phyloP scores from a whole-genome alignment of 2,329 filamentous ascomycete genomes.

The Coleophoma cylindrospora region DNA sequence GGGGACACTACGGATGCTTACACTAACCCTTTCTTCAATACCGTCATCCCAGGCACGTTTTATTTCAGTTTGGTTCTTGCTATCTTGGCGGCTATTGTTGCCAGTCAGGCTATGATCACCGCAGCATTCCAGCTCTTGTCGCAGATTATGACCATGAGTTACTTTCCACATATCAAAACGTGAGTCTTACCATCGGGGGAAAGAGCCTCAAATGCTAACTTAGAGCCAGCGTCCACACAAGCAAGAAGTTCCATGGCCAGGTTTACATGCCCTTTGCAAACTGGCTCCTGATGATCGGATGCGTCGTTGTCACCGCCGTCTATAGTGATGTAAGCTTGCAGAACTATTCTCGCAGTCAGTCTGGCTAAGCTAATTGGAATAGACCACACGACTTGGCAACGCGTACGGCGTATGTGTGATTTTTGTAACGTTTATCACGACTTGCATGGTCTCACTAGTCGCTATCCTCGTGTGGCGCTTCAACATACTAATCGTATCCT shows the following conservation, averaged over 20 bases:
- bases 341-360: neutral
- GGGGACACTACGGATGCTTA: conserved; percentile 48
- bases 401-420: conserved; percentile 79
- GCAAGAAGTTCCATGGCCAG: conserved; percentile 65
- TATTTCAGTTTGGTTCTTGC: conserved; percentile 66
- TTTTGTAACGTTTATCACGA: conserved; percentile 74
- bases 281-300: conserved; percentile 72
- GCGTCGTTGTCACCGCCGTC: conserved; percentile 67
- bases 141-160: conserved; percentile 66
- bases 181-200: too few relatives aligned
- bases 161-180: conserved; percentile 72
- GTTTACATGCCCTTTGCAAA: conserved; percentile 73
- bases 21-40: conserved; percentile 70
- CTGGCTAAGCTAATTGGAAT: conserved; percentile 2
- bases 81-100: conserved; percentile 67
- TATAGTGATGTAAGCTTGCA: conserved; percentile 57
- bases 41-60: conserved; percentile 61
- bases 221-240: conserved; percentile 52
- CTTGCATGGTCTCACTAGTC: conserved; percentile 67
- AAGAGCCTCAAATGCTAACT: too few relatives aligned
- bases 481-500: conserved; percentile 51
- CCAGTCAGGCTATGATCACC: conserved; percentile 75
- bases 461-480: conserved; percentile 69
- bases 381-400: conserved; percentile 65
- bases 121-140: conserved; percentile 64